Percentiles rank a stretch among this genome's conserved stretches.
These are phyloP conservation scores for Fusarium domesticum DNA, from an alignment of 2,329 filamentous ascomycete species.

Conservation along the genomic window DNA sequence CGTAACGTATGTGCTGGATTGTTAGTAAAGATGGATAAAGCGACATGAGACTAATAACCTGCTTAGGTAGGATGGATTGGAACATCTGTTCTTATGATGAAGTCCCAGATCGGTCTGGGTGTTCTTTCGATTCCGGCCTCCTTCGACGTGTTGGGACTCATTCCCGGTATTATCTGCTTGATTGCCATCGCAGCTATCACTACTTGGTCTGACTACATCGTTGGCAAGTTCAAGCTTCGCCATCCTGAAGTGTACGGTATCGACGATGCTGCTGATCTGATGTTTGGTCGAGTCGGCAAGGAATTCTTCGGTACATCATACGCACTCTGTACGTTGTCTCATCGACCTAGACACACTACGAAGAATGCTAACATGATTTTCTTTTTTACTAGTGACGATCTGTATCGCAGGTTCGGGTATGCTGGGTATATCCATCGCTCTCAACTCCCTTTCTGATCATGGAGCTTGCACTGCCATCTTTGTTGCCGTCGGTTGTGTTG, in stretches of 20 bases:
- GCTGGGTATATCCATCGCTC: slow-evolving; percentile 37
- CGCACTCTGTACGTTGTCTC: slow-evolving; percentile 33
- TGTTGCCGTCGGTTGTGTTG: slow-evolving; percentile 34
- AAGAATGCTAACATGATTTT: neutral
- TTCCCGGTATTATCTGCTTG: slow-evolving; percentile 46
- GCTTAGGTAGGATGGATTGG: slow-evolving; percentile 42
- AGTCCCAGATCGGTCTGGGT: slow-evolving; percentile 44
- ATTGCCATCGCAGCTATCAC: slow-evolving; percentile 39
- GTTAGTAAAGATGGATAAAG: neutral
- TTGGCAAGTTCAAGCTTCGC: slow-evolving; percentile 48
- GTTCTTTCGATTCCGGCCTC: slow-evolving; percentile 48
- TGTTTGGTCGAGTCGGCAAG: slow-evolving; percentile 47
- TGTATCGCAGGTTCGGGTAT: slow-evolving; percentile 20
- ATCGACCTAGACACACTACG: slow-evolving; percentile 1
- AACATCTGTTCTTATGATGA: slow-evolving; percentile 45
- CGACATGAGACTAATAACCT: neutral
- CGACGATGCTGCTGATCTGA: slow-evolving; percentile 48
- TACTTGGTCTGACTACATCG: slow-evolving; percentile 33
- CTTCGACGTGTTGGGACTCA: slow-evolving; percentile 45
- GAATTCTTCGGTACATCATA: slow-evolving; percentile 39
- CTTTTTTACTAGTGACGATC: slow-evolving; percentile 2
- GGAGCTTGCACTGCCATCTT: slow-evolving; percentile 41
- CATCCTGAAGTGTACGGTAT: slow-evolving; percentile 53
- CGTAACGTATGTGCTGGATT: slow-evolving; percentile 20
- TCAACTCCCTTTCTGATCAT: slow-evolving; percentile 41